Conservation (phyloP, 345 rosid species). For the Diplotaxis tenuifolia region DNA sequence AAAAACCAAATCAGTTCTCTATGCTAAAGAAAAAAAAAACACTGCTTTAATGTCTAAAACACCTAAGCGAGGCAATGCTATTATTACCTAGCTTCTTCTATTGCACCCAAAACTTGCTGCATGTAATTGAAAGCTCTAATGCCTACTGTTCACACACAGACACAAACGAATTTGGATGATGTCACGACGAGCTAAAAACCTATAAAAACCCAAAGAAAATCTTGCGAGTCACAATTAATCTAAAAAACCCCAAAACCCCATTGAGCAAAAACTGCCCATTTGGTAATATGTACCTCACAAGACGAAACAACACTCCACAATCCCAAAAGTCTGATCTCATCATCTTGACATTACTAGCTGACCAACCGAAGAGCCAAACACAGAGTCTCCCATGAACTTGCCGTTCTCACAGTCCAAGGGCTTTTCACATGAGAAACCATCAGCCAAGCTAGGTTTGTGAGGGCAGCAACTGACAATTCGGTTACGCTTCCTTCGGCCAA, state of each 20-base stretch:
- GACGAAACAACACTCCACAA: neutral
- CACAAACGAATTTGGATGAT: slow-evolving; percentile 34
- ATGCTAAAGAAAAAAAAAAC: neutral
- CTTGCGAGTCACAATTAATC: slow-evolving; percentile 25
- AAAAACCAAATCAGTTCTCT: slow-evolving; percentile 20
- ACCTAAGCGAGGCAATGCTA: slow-evolving; percentile 31
- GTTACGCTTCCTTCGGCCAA: slow-evolving; percentile 47
- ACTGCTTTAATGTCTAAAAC: slow-evolving; percentile 26
- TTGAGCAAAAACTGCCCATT: slow-evolving; percentile 22
- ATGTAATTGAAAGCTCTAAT: slow-evolving; percentile 29
- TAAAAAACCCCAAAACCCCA: slow-evolving; percentile 32
- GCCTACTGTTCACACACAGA: slow-evolving; percentile 36
- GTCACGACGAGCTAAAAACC: slow-evolving; percentile 27
- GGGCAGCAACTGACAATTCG: slow-evolving; percentile 40
- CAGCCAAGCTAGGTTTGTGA: slow-evolving; percentile 29
- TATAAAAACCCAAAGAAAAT: slow-evolving; percentile 14
- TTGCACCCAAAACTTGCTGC: slow-evolving; percentile 51
- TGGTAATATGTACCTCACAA: slow-evolving; percentile 23
- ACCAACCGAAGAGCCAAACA: slow-evolving; percentile 49
- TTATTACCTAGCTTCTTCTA: slow-evolving; percentile 17
- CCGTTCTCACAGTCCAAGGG: slow-evolving; percentile 64
- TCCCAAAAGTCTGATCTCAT: slow-evolving; percentile 23
- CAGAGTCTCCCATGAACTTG: slow-evolving; percentile 56
- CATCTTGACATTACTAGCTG: slow-evolving; percentile 71
- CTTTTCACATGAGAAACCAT: slow-evolving; percentile 20